Evolutionary conservation across 306 rosid genomes (phyloP).

Genomic region (Rosa multiflora): DNA sequence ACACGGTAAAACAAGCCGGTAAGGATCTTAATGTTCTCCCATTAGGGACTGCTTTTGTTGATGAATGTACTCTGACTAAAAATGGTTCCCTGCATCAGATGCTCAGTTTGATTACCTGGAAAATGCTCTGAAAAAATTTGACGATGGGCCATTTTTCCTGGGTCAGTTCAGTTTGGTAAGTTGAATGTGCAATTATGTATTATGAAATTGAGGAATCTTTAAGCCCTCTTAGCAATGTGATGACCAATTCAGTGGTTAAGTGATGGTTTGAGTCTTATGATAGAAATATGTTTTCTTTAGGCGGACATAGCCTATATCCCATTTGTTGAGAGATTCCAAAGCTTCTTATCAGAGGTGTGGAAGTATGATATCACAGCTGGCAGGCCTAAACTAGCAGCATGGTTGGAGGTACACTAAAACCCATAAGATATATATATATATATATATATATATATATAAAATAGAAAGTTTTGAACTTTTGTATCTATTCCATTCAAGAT

Average conservation of each 20-base stretch:
- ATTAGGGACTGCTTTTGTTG: not conserved
- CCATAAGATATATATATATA: not conserved
- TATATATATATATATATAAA: no score
- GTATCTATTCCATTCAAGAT: not conserved
- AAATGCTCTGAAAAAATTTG: conserved; percentile 65
- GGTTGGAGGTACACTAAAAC: conserved; percentile 54
- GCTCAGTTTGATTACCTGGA: conserved; percentile 73
- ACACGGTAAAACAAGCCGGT: conserved; percentile 42
- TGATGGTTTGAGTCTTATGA: not conserved
- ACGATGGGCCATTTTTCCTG: conserved; percentile 73
- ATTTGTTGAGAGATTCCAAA: conserved; percentile 61
- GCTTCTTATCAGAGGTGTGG: conserved; percentile 35
- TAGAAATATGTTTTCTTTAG: conserved; percentile 35
- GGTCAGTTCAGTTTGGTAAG: conserved; percentile 74
- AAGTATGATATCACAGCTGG: conserved; percentile 56
- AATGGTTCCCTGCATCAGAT: conserved; percentile 32
- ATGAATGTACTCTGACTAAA: not conserved
- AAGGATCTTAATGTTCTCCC: conserved; percentile 20
- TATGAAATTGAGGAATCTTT: not conserved
- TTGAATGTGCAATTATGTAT: not conserved
- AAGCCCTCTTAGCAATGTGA: not conserved
- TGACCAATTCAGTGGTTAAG: not conserved
- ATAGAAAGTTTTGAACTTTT: not conserved
- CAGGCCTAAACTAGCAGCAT: conserved; percentile 59
- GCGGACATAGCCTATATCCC: conserved; percentile 67